A percentile compares a stretch with the other conserved stretches of the same genome.
Evolutionary conservation across 2,329 filamentous ascomycete species (phyloP).

Genomic region (Botrytis squamosa): DNA sequence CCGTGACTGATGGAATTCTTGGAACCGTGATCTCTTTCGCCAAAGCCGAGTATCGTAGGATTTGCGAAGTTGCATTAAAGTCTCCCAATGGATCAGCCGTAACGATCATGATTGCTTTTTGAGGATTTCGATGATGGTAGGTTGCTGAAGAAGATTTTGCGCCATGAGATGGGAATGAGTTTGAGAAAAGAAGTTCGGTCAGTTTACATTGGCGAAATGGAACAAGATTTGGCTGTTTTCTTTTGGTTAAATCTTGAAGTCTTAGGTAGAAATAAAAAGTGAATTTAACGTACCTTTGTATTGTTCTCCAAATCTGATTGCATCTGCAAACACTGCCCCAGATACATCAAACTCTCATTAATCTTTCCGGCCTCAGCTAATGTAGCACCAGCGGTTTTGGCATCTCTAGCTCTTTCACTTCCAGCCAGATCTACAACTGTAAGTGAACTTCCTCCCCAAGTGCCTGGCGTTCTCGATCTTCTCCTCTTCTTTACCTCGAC

Average conservation of each 20-base stretch:
- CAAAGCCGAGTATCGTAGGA: conserved; percentile 88
- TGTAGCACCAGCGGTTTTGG: conserved; percentile 90
- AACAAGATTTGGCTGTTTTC: conserved; percentile 63
- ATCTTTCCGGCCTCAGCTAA: conserved; percentile 97
- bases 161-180: conserved; percentile 61
- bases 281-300: conserved; percentile 59
- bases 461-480: conserved; percentile 49
- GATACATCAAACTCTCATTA: conserved; percentile 97
- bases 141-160: conserved; percentile 20
- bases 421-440: conserved; percentile 92
- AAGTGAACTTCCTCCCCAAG: conserved; percentile 75
- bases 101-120: conserved; percentile 93
- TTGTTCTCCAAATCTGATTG: conserved; percentile 76
- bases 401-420: conserved; percentile 87
- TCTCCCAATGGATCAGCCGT: conserved; percentile 91
- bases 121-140: conserved; percentile 55
- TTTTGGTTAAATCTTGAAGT: conserved; percentile 20
- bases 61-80: conserved; percentile 95
- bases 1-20: conserved; percentile 78
- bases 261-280: neutral
- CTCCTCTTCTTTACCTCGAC: conserved; percentile 87
- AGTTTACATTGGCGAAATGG: conserved; percentile 83
- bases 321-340: conserved; percentile 95
- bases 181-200: conserved; percentile 83
- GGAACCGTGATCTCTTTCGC: conserved; percentile 92